These are phyloP conservation scores for Antitrichia curtipendula DNA, from an alignment of 225 moss, liverwort and hornwort genomes.

Conservation along the genomic window DNA sequence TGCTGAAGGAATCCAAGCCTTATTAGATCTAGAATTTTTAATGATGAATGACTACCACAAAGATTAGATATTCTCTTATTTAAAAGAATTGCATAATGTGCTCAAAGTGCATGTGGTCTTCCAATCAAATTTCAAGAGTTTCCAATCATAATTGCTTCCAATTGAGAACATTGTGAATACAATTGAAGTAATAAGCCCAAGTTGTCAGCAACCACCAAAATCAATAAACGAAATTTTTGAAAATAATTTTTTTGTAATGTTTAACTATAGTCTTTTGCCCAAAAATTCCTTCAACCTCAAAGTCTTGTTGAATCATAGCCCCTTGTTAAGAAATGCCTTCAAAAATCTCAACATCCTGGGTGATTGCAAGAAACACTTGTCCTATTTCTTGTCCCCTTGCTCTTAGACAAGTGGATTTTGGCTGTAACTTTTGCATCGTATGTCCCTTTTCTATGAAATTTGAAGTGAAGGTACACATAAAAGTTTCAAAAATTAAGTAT, in stretches of 20 bases:
- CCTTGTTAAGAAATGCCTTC: not conserved
- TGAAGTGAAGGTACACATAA: too few relatives aligned
- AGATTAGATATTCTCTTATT: not conserved
- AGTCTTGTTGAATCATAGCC: not conserved
- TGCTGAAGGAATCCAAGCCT: not conserved
- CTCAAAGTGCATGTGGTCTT: not conserved
- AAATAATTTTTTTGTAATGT: not conserved
- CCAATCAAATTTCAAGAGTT: not conserved
- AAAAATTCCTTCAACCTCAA: not conserved
- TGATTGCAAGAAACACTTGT: too few relatives aligned
- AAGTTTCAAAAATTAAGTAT: too few relatives aligned
- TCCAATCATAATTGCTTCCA: not conserved
- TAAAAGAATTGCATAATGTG: accelerated
- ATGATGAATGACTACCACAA: not conserved
- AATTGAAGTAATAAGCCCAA: not conserved
- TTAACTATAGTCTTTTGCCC: accelerated
- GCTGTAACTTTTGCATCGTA: too few relatives aligned
- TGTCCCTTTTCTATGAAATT: too few relatives aligned
- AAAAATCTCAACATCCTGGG: too few relatives aligned
- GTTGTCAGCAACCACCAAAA: not conserved
- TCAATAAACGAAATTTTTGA: not conserved
- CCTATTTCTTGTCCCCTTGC: too few relatives aligned
- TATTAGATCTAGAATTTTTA: not conserved
- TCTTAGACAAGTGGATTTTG: too few relatives aligned
- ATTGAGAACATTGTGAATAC: not conserved